A percentile compares a stretch with the other conserved stretches of the same genome.
Conservation (phyloP, 495 filamentous ascomycete species). For the Aspergillus egyptiacus region DNA sequence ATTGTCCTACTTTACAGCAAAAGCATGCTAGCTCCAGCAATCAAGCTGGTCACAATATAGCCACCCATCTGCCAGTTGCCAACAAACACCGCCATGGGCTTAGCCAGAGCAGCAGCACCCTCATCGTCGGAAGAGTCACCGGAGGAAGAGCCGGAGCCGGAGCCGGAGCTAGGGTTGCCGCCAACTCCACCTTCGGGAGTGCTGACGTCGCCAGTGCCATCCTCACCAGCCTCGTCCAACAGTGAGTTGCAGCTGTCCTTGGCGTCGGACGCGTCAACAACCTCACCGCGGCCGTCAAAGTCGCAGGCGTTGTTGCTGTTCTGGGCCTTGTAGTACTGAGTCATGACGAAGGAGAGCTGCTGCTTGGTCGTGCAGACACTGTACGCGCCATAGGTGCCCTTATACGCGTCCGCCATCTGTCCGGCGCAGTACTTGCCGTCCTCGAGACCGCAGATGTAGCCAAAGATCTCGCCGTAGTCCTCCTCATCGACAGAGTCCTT, state of each 20-base stretch:
- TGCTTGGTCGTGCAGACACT: slow-evolving; percentile 76
- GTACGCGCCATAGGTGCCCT: slow-evolving; percentile 80
- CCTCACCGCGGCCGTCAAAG: slow-evolving; percentile 63
- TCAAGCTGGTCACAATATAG: slow-evolving; percentile 61
- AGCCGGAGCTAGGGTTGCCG: slow-evolving; percentile 38
- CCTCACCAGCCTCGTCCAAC: slow-evolving; percentile 52
- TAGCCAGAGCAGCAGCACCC: slow-evolving; percentile 37
- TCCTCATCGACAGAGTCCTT: slow-evolving; percentile 44
- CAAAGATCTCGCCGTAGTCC: slow-evolving; percentile 62
- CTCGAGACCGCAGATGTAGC: slow-evolving; percentile 57
- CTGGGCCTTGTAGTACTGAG: slow-evolving; percentile 70
- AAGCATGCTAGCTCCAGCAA: slow-evolving; percentile 69
- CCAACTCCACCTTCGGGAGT: slow-evolving; percentile 40
- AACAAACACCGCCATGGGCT: slow-evolving; percentile 51
- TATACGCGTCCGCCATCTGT: slow-evolving; percentile 60
- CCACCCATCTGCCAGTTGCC: slow-evolving; percentile 61
- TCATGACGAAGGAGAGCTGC: slow-evolving; percentile 76
- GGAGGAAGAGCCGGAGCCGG: slow-evolving; percentile 44
- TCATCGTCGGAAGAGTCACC: slow-evolving; percentile 38
- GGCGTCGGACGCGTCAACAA: slow-evolving; percentile 38
- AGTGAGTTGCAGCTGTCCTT: slow-evolving; percentile 49
- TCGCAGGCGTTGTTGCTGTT: slow-evolving; percentile 56
- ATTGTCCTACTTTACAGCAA: slow-evolving; percentile 51
- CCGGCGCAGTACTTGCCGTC: slow-evolving; percentile 55
- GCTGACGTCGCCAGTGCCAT: slow-evolving; percentile 60